Evolutionary conservation across 1,284 basidiomycete genomes (phyloP), one percentile per base, ranked within the genome.

Genomic region (Rhodotorula glutinis): DNA sequence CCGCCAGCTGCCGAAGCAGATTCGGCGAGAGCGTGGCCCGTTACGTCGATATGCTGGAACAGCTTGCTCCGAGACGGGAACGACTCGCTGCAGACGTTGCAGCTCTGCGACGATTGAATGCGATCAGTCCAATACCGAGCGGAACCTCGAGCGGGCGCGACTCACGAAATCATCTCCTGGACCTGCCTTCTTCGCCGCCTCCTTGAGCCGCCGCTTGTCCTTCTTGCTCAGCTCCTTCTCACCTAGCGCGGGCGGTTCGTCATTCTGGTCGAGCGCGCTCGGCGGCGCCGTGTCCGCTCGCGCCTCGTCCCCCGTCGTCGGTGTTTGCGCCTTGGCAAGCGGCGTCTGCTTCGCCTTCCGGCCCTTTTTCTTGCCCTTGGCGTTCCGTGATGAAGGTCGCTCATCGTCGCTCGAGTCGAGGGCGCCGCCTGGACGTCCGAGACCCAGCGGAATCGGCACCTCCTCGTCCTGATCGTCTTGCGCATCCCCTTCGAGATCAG

Each of bases 41-140:
- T 85, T 53, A 85, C 83, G 46, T 82, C 84, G 74, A 93, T 85
- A 78, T 91, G 91, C 44, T 79, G 79, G 75, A 95, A 95, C 17
- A 95, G 79, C 75, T 88, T 90, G 2, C 89, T 90, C 68, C 86
- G 86, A 75, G 86, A 91, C 0, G 82, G 77, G 75, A 94, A 95
- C 0, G 75, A 62, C 54, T 82, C 77, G 23, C 80, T 78, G 79
- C 92, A 95, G 30, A 87, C 84, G 76, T 92, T 89, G 79, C 92
- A 95, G 46, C 72, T 75, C 82, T 85, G 73, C n/a, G 16, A n/a
- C n/a, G n/a, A n/a, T n/a, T n/a, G n/a, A n/a, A n/a, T n/a, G n/a
- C n/a, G n/a, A n/a, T n/a, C n/a, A n/a, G n/a, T n/a, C n/a, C n/a
- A n/a, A n/a, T n/a, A n/a, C n/a, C n/a, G n/a, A n/a, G n/a, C n/a